Percentiles rank a stretch among this genome's conserved stretches.
Conservation (phyloP, 345 rosid genomes). For the Hevea brasiliensis region DNA sequence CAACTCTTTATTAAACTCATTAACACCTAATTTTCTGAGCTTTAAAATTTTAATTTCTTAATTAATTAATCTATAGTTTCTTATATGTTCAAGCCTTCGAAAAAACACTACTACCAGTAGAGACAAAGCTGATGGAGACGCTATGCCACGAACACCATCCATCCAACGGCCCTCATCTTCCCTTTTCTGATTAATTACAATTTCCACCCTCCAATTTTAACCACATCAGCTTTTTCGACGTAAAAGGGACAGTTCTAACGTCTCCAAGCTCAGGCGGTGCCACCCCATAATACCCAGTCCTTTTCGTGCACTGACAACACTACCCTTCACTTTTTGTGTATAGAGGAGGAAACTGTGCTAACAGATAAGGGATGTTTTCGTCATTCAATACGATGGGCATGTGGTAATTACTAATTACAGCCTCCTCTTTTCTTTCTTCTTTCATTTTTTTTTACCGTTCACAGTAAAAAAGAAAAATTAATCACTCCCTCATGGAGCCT, state of each 20-base stretch:
- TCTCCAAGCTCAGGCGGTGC: conserved; percentile 44
- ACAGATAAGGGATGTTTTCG: conserved; percentile 25
- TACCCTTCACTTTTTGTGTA: conserved; percentile 29
- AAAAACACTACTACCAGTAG: too few relatives aligned
- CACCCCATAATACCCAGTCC: conserved; percentile 42
- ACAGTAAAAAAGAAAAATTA: background rate
- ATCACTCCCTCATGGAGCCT: background rate
- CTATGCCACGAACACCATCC: too few relatives aligned
- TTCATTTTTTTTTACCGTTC: background rate
- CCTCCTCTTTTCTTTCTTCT: conserved; percentile 12
- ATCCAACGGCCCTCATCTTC: conserved; percentile 27
- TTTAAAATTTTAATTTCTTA: background rate
- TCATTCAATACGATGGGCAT: background rate
- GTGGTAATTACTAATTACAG: conserved; percentile 8
- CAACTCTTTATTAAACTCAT: background rate
- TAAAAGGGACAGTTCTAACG: conserved; percentile 46
- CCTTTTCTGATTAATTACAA: background rate
- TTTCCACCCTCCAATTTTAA: conserved; percentile 21
- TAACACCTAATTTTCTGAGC: conserved; percentile 38
- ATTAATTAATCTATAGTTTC: background rate
- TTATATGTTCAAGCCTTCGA: too few relatives aligned
- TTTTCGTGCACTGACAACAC: conserved; percentile 26
- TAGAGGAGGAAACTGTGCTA: background rate
- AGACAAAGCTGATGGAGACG: conserved; percentile 25
- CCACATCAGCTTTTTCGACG: conserved; percentile 41